Evolutionary conservation across 1,284 basidiomycete genomes (phyloP).

Genomic region (Irpex rosettiformis): DNA sequence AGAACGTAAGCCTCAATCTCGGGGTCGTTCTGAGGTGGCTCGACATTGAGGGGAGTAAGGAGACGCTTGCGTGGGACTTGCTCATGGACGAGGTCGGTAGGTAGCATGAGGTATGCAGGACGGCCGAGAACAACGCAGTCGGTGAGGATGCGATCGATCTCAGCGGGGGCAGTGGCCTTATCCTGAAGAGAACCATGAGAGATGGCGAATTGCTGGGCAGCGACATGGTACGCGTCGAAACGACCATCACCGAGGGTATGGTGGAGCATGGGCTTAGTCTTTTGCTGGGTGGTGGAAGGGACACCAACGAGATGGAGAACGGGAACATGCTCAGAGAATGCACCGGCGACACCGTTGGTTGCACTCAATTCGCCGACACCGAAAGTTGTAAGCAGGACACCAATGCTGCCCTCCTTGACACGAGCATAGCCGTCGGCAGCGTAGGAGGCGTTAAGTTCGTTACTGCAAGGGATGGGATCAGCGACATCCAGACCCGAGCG

Average conservation of each 20-base stretch:
- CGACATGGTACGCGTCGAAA: slow-evolving; percentile 78
- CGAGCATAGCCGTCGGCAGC: slow-evolving; percentile 95
- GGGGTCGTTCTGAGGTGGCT: slow-evolving; percentile 49
- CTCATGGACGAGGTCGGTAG: slow-evolving; percentile 77
- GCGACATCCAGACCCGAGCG: not conserved
- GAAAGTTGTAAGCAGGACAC: slow-evolving; percentile 80
- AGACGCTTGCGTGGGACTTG: slow-evolving; percentile 67
- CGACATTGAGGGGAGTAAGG: slow-evolving; percentile 55
- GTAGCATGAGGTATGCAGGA: slow-evolving; percentile 87
- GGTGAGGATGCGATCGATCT: slow-evolving; percentile 81
- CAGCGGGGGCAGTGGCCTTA: slow-evolving; percentile 51
- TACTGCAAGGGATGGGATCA: slow-evolving; percentile 41
- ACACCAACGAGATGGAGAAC: slow-evolving; percentile 90
- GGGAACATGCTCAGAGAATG: slow-evolving; percentile 87
- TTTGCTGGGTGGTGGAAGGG: slow-evolving; percentile 75
- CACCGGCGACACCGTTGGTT: slow-evolving; percentile 78
- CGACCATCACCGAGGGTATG: slow-evolving; percentile 86
- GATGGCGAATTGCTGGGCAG: slow-evolving; percentile 73
- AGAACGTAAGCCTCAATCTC: slow-evolving; percentile 72
- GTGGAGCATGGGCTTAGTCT: slow-evolving; percentile 69
- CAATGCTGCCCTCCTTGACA: slow-evolving; percentile 70
- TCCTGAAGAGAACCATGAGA: slow-evolving; percentile 62
- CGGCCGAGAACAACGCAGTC: slow-evolving; percentile 72
- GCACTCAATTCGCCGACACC: slow-evolving; percentile 90
- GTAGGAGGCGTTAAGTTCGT: slow-evolving; percentile 86